phyloP scores from a whole-genome alignment of 495 filamentous ascomycete species.

The Trichoderma erinaceum region DNA sequence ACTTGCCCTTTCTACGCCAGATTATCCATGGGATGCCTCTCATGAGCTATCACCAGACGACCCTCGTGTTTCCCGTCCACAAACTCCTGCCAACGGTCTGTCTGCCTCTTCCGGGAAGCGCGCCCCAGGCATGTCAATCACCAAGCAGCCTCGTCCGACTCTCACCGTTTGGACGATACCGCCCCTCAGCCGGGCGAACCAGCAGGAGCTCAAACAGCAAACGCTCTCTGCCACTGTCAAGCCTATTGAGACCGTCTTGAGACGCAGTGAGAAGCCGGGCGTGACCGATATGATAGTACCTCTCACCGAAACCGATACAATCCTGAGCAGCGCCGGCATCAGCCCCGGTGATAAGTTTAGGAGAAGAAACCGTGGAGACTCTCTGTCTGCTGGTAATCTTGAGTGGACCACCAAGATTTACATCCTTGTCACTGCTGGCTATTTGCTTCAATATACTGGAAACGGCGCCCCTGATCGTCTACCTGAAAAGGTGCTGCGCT shows the following conservation, averaged over 20 bases:
- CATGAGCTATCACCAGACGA: not conserved
- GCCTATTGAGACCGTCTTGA: slow-evolving; percentile 55
- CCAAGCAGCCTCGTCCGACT: slow-evolving; percentile 25
- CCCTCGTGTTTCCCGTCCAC: not conserved
- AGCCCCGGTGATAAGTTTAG: slow-evolving; percentile 12
- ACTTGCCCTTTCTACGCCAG: slow-evolving; percentile 25
- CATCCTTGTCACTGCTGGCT: slow-evolving; percentile 73
- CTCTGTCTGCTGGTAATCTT: slow-evolving; percentile 52
- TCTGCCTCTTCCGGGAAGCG: not conserved
- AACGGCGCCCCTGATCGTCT: slow-evolving; percentile 72
- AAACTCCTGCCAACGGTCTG: slow-evolving; percentile 2
- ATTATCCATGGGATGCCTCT: not conserved
- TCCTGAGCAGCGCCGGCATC: slow-evolving; percentile 17
- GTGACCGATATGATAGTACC: slow-evolving; percentile 20
- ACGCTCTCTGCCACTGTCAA: slow-evolving; percentile 46
- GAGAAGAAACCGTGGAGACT: slow-evolving; percentile 44
- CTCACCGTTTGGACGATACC: slow-evolving; percentile 61
- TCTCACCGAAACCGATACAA: slow-evolving; percentile 26
- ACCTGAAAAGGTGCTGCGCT: slow-evolving; percentile 79
- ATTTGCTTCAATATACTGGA: slow-evolving; percentile 80
- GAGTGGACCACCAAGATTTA: slow-evolving; percentile 83
- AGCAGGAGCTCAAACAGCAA: slow-evolving; percentile 62
- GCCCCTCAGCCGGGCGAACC: slow-evolving; percentile 85
- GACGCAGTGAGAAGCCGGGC: slow-evolving; percentile 43
- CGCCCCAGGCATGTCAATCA: slow-evolving; percentile 18